phyloP scores from a whole-genome alignment of 78 protist species.

The Planoprotostelium fungivorum region DNA sequence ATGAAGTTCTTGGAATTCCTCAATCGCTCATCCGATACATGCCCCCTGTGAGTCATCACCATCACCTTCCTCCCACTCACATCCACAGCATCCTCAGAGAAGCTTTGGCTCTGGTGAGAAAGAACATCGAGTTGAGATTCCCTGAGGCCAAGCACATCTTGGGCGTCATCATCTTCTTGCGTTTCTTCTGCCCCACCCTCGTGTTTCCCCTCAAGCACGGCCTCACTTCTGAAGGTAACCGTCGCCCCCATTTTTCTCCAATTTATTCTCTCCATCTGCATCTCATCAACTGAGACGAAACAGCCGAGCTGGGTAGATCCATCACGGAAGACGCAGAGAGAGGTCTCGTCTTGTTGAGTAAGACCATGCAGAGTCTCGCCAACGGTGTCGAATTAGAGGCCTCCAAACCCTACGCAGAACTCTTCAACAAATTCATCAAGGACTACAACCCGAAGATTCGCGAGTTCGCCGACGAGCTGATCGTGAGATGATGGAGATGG shows the following conservation, averaged over 20 bases:
- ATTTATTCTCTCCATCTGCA: not conserved
- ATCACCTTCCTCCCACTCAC: not conserved
- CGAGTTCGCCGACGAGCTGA: not conserved
- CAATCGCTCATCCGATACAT: not conserved
- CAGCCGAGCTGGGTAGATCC: not conserved
- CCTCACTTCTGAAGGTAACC: not conserved
- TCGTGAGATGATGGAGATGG: not conserved
- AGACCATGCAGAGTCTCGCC: not conserved
- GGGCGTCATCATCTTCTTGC: not conserved
- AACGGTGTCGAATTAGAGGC: not conserved
- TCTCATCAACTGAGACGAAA: not conserved
- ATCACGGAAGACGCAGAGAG: not conserved
- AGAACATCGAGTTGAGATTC: not conserved
- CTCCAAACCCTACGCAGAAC: not conserved
- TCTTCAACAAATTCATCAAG: not conserved
- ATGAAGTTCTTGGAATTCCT: not conserved
- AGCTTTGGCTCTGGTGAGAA: not conserved
- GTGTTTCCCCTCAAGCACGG: not conserved
- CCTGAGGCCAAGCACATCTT: not conserved
- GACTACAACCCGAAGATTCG: not conserved
- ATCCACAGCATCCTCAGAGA: not conserved
- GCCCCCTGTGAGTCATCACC: not conserved
- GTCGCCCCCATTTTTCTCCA: too few relatives aligned
- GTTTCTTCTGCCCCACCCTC: conserved; percentile 1
- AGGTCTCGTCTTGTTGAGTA: not conserved